These are phyloP conservation scores for Trichophyton equinum DNA, from an alignment of 2,329 filamentous ascomycete genomes.

Conservation along the genomic window DNA sequence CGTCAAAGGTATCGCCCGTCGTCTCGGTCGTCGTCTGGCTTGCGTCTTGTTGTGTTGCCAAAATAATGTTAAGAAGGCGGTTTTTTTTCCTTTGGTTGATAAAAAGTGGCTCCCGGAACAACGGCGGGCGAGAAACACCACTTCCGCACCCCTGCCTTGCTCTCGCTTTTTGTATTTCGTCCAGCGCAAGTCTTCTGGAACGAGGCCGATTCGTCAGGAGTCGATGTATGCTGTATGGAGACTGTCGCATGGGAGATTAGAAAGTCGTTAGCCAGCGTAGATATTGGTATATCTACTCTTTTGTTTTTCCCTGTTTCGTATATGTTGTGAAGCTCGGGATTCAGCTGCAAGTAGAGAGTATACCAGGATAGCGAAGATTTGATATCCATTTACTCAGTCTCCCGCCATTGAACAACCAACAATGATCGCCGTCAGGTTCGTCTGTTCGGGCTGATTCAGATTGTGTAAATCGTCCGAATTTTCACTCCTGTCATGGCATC, in stretches of 20 bases:
- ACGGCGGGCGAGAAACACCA: constrained; percentile 12
- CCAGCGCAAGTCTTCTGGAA: not conserved
- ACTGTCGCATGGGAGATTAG: not conserved
- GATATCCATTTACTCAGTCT: not conserved
- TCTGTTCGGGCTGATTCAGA: not conserved
- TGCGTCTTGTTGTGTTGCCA: not conserved
- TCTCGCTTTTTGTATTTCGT: not conserved
- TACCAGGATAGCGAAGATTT: not conserved
- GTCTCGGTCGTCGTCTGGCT: not conserved
- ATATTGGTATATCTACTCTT: not conserved
- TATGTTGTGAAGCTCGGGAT: not conserved
- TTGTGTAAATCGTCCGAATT: not conserved
- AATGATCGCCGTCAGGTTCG: not conserved
- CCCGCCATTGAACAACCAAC: not conserved
- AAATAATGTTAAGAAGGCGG: not conserved
- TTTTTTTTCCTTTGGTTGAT: constrained; percentile 7
- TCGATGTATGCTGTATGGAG: not conserved
- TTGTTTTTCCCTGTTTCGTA: not conserved
- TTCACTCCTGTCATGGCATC: not conserved
- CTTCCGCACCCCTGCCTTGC: constrained; percentile 2
- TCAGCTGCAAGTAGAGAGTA: not conserved
- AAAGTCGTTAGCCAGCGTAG: not conserved
- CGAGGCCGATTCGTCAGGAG: not conserved
- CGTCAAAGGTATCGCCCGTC: not conserved
- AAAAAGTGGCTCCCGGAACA: constrained; percentile 10